Percentiles rank a stretch among this genome's conserved stretches.
These are phyloP conservation scores for Gossypium bickii DNA, from an alignment of 345 rosid species.

Conservation along the genomic window DNA sequence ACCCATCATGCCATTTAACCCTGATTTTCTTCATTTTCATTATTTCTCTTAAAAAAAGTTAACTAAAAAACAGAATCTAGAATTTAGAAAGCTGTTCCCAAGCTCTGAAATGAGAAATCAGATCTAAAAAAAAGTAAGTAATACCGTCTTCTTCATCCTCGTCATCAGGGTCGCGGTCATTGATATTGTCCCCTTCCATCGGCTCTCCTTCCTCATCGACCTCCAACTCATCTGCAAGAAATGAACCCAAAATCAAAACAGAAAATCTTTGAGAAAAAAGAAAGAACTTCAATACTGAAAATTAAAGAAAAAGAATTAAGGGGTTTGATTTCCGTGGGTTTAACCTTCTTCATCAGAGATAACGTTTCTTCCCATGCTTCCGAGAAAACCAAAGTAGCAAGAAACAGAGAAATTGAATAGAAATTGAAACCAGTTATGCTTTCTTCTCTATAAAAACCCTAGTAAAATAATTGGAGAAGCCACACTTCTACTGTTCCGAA, in stretches of 20 bases:
- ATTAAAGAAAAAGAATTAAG: not conserved
- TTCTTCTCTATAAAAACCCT: not conserved
- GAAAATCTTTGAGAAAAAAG: not conserved
- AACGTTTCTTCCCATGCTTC: not conserved
- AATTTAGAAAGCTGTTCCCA: not conserved
- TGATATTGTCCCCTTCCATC: constrained; percentile 40
- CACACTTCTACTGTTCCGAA: not conserved
- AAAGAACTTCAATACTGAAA: not conserved
- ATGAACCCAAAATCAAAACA: not conserved
- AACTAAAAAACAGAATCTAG: not conserved
- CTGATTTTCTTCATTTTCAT: not conserved
- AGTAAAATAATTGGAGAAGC: not conserved
- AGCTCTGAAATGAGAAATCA: not conserved
- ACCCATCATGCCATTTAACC: not conserved
- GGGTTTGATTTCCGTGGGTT: not conserved
- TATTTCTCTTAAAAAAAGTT: not conserved
- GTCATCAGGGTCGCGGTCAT: constrained; percentile 31
- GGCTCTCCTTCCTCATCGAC: constrained; percentile 54
- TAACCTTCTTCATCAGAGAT: constrained; percentile 1
- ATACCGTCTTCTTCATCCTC: constrained; percentile 76
- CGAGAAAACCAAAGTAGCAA: not conserved
- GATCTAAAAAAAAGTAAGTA: not conserved
- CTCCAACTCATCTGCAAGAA: constrained; percentile 57
- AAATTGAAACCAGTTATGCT: not conserved
- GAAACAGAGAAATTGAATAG: not conserved